phyloP scores from a whole-genome alignment of 495 filamentous ascomycete genomes.

The Penicillium coffeae region DNA sequence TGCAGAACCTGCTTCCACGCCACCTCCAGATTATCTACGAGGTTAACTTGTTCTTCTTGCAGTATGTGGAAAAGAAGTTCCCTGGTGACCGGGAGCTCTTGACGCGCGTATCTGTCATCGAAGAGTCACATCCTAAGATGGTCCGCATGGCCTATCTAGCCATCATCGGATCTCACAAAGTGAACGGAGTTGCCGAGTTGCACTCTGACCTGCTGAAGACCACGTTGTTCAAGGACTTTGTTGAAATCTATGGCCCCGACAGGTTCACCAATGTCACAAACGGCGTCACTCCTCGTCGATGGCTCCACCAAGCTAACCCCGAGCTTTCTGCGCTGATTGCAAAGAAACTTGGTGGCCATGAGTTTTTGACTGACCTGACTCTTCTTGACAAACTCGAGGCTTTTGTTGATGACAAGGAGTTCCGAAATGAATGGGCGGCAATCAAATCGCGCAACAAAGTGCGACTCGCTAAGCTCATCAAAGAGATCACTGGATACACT shows the following conservation, averaged over 20 bases:
- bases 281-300: conserved; percentile 89
- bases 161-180: conserved; percentile 96
- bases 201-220: conserved; percentile 96
- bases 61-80: conserved; percentile 82
- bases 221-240: conserved; percentile 99
- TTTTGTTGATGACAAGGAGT: conserved; percentile 76
- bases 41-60: conserved; percentile 92
- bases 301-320: conserved; percentile 97
- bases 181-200: conserved; percentile 95
- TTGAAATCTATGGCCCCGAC: conserved; percentile 86
- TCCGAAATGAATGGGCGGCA: conserved; percentile 86
- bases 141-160: conserved; percentile 94
- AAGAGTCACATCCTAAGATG: conserved; percentile 97
- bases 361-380: conserved; percentile 84
- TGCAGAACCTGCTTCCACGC: conserved; percentile 89
- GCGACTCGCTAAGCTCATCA: conserved; percentile 85
- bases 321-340: conserved; percentile 87
- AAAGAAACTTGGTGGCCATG: conserved; percentile 75
- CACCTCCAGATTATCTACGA: conserved; percentile 99
- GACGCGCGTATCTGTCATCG: conserved; percentile 84
- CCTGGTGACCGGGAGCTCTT: conserved; percentile 86
- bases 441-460: conserved; percentile 81
- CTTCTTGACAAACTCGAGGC: conserved; percentile 77
- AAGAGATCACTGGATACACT: conserved; percentile 67
- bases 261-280: conserved; percentile 99